Evolutionary conservation across 2,329 filamentous ascomycete species (phyloP), one percentile per base, ranked within the genome.

Genomic region (Hypoxylon sp.): DNA sequence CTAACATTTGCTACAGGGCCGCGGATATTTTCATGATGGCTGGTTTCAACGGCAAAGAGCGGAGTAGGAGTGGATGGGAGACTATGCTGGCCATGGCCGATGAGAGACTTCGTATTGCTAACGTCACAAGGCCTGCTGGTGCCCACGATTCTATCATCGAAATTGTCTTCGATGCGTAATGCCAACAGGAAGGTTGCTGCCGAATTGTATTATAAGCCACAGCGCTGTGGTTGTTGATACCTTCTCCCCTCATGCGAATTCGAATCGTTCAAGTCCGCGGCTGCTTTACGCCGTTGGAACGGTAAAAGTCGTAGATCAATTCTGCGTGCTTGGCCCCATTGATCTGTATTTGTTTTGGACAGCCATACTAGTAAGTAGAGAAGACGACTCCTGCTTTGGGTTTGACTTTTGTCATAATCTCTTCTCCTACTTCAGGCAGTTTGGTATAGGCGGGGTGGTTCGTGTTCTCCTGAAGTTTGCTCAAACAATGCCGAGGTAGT

Each of bases 381-480:
- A 34, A 34, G 30, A 34, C 11, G 1, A 14, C 11, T 14, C 1
- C 11, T 14, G 30, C 30, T 12, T 34, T 14, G 2, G 4, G 30
- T 34, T 34, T 34, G 11, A 34, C 11, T 14, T 34, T 34, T 34
- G 11, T 3, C 4, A 11, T 34, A 12, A 34, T 34, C 5, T 90
- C 87, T 2, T 73, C 78, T 14, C 88, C 88, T 45, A 90, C 37
- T 9, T 57, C 74, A 61, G 83, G 79, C 1, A 90, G 81, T 67
- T 85, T 81, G 21, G 74, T 61, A 70, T 88, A 88, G 8, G 87
- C 88, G 2, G 87, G 86, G 71, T 90, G 88, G 0, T 84, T 74
- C 8, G 78, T 79, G 7, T 89, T 80, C 73, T 87, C 87, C 81
- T 88, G 63, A 89, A 81, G 67, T 82, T 88, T 5, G 87, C 87